A percentile compares a stretch with the other conserved stretches of the same genome.
These are phyloP conservation scores for Maudiozyma turicensis DNA, from an alignment of 805 yeast species.

Conservation along the genomic window DNA sequence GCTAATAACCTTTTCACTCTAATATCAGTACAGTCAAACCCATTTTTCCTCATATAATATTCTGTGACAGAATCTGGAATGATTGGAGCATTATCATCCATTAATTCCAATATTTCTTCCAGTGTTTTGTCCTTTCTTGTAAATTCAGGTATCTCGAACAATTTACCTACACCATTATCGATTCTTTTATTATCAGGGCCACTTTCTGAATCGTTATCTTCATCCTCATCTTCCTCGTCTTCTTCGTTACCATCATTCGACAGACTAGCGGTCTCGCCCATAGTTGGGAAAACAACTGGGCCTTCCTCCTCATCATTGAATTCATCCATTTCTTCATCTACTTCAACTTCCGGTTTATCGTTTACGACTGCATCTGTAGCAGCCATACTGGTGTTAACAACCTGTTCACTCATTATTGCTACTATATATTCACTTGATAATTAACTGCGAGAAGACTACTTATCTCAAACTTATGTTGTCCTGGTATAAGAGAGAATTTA, in stretches of 20 bases:
- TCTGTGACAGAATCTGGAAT: constrained; percentile 96
- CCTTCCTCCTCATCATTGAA: constrained; percentile 30
- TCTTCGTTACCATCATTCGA: constrained; percentile 8
- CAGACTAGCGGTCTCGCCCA: not conserved
- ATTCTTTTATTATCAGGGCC: constrained; percentile 10
- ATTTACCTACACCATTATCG: constrained; percentile 20
- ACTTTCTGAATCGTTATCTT: constrained; percentile 8
- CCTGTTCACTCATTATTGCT: not conserved
- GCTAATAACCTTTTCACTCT: constrained; percentile 79
- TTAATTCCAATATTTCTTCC: constrained; percentile 72
- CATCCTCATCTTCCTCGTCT: constrained; percentile 8
- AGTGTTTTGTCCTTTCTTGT: constrained; percentile 73
- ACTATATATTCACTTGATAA: not conserved
- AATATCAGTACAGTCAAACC: constrained; percentile 70
- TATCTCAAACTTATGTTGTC: too few species aligned
- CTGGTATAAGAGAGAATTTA: too few species aligned
- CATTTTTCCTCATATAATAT: constrained; percentile 77
- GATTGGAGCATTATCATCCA: constrained; percentile 92
- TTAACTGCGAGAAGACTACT: too few species aligned
- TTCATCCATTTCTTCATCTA: constrained; percentile 28
- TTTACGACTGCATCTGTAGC: not conserved
- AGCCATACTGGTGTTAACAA: not conserved
- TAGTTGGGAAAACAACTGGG: constrained; percentile 15
- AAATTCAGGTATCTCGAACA: constrained; percentile 54
- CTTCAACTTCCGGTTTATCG: constrained; percentile 3